Percentiles rank a stretch among this genome's conserved stretches.
Evolutionary conservation across 2,329 filamentous ascomycete species (phyloP).

Genomic region (Colletotrichum cuscutae): DNA sequence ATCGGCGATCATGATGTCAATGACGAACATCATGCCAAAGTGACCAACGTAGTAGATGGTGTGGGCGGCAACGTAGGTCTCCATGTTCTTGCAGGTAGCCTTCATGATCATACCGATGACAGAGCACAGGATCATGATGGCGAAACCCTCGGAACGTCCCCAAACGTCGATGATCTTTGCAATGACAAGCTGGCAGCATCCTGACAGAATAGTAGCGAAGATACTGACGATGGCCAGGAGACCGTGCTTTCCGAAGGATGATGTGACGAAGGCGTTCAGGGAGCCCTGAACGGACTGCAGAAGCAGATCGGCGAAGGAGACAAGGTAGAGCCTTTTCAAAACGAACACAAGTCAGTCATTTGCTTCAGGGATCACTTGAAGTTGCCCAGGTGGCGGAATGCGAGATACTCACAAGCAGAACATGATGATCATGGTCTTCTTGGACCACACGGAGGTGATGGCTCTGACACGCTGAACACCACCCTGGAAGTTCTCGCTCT

Average conservation of each 20-base stretch:
- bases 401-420: constrained; percentile 49
- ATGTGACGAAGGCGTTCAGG: constrained; percentile 60
- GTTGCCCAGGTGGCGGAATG: too few species aligned
- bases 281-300: constrained; percentile 53
- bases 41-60: constrained; percentile 73
- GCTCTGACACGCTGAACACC: constrained; percentile 53
- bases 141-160: constrained; percentile 58
- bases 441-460: constrained; percentile 40
- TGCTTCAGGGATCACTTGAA: neutral
- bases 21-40: constrained; percentile 51
- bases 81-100: constrained; percentile 66
- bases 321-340: constrained; percentile 48
- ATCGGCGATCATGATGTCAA: constrained; percentile 55
- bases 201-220: constrained; percentile 60
- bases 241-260: constrained; percentile 71
- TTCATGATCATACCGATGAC: constrained; percentile 70
- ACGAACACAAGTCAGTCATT: neutral
- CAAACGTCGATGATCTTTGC: constrained; percentile 62
- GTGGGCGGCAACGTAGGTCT: constrained; percentile 68
- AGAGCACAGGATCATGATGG: constrained; percentile 52
- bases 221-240: constrained; percentile 73
- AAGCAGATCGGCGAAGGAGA: constrained; percentile 50
- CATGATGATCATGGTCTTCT: constrained; percentile 48
- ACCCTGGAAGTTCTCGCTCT: constrained; percentile 45
- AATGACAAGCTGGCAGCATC: constrained; percentile 51